Base-by-base conservation (phyloP, 257 asterid species). In the Voacanga thouarsii region DNA sequence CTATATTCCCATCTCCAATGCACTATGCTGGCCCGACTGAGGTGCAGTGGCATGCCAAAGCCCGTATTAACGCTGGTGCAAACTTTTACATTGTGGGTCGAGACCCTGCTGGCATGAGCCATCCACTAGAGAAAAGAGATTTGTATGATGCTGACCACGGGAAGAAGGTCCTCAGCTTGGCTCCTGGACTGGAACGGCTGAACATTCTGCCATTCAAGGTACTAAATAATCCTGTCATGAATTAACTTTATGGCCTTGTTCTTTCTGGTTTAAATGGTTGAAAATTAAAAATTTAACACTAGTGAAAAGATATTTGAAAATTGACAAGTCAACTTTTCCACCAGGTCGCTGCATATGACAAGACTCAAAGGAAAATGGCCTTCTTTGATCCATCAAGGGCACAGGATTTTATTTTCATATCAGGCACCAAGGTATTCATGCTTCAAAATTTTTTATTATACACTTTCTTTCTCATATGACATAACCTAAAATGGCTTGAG, bases 21-120 rank as follows among this genome's bases (percentile, higher is more conserved):
- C 97, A 90, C 87, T 94, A 94, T 59, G 99, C 99, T 21, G 97
- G 98, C 3, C 98, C 98, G 1, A 94, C 98, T 18, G 97, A 94
- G 87, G 98, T 94, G 15, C 98, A 94, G 68, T 92, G 98, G 98
- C 98, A 94, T 76, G 98, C 98, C 4, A 92, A 94, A 89, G 98
- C 98, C n/a, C 87, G 97, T 77, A 90, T 94, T 23, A 94, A 94
- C 55, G 98, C 98, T 6, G 98, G 97, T 23, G 97, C 98, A 12
- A 92, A 94, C 82, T 94, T 94, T 79, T 94, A 94, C 78, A 92
- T 94, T 30, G 98, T 92, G 28, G 97, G 97, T 14, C 87, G 97
- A 5, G 98, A 94, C 82, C 98, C 97, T 37, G 98, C 98, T 71
- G 98, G 98, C 64, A 91, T 94, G 97, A 79, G 95, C 80, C 99